Percentiles rank a stretch among this genome's conserved stretches.
phyloP scores from a whole-genome alignment of 1,284 basidiomycete species.

The Cryptococcus sp. region DNA sequence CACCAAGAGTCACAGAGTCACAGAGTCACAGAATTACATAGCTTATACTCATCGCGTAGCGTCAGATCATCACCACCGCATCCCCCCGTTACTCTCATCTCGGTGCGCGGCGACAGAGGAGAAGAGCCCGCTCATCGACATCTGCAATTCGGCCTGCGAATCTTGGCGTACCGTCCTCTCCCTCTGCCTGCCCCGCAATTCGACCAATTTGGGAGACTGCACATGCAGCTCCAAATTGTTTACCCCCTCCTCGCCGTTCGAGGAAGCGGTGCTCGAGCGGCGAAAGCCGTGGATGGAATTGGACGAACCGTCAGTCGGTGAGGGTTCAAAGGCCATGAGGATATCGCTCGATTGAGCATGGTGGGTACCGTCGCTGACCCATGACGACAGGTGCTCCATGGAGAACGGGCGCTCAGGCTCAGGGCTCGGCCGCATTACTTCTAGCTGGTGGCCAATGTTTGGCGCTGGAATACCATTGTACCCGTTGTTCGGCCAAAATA shows the following conservation, averaged over 20 bases:
- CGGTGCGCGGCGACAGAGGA: constrained; percentile 5
- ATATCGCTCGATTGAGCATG: constrained; percentile 18
- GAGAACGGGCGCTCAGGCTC: constrained; percentile 37
- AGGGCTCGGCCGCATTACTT: constrained; percentile 40
- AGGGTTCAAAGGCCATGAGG: constrained; percentile 35
- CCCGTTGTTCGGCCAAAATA: constrained; percentile 7
- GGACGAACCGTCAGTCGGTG: constrained; percentile 34
- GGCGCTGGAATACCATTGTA: constrained; percentile 5
- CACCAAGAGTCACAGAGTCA: too few relatives aligned
- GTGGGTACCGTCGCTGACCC: constrained; percentile 3
- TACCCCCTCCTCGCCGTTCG: constrained; percentile 10
- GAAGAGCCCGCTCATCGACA: constrained; percentile 36
- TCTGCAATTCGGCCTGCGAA: constrained; percentile 33
- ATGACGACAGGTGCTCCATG: constrained; percentile 13
- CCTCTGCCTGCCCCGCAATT: constrained; percentile 15
- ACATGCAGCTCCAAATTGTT: constrained; percentile 17
- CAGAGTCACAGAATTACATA: too few relatives aligned
- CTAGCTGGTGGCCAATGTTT: constrained; percentile 17
- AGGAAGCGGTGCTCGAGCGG: constrained; percentile 27
- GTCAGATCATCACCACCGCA: constrained; percentile 22
- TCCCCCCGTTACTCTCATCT: constrained; percentile 22
- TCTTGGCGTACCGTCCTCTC: constrained; percentile 25
- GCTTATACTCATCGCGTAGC: too few relatives aligned
- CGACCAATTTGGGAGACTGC: constrained; percentile 17
- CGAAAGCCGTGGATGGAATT: constrained; percentile 21